Conservation (phyloP, 2,329 filamentous ascomycete genomes). For the Nothophaeocryptopus gaeumannii region DNA sequence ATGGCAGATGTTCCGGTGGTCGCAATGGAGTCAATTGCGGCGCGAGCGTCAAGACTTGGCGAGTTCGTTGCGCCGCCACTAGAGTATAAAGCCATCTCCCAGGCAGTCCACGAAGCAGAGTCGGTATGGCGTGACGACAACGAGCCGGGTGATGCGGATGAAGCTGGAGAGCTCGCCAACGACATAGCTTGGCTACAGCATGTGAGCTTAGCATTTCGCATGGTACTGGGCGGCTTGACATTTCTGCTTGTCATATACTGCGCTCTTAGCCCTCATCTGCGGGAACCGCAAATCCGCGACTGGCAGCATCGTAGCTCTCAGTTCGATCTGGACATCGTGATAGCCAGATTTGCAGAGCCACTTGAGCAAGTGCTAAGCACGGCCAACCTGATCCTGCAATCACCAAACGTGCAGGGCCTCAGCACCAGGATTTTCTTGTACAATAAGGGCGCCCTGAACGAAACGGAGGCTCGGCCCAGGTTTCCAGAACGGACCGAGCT, state of each 20-base stretch:
- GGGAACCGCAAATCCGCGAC: no score
- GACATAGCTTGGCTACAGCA: neutral
- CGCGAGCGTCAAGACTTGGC: no score
- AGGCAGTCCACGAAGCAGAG: no score
- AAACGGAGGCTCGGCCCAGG: neutral
- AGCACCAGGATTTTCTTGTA: constrained; percentile 15
- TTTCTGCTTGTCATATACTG: neutral
- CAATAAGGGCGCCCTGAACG: constrained; percentile 11
- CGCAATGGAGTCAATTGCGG: no score
- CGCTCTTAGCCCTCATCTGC: neutral
- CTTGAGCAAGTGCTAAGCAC: constrained; percentile 7
- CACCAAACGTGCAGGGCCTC: constrained; percentile 2
- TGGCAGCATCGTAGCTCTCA: no score
- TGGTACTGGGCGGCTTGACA: neutral
- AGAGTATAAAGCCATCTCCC: no score
- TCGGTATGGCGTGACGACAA: neutral
- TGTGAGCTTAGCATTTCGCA: neutral
- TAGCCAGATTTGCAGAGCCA: constrained; percentile 18
- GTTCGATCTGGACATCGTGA: constrained; percentile 15
- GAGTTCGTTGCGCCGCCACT: no score
- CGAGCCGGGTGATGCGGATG: neutral
- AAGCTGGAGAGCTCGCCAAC: neutral
- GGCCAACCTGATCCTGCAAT: constrained; percentile 8
- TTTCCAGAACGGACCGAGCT: constrained; percentile 10
- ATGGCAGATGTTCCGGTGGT: no score